phyloP scores from a whole-genome alignment of 306 rosid species.

The Alnus glutinosa region DNA sequence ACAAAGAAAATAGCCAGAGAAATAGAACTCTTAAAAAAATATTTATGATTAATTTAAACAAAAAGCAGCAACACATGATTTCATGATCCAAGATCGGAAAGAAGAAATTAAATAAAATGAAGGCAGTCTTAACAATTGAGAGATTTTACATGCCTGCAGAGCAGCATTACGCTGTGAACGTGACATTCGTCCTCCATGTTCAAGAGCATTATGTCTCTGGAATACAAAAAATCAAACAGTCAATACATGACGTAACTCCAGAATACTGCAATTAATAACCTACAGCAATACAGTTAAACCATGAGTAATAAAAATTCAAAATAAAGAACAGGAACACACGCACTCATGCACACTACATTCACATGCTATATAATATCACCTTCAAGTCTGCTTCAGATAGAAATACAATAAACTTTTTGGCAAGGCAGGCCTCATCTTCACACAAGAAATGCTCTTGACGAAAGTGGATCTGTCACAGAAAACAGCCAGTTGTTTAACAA shows the following conservation, averaged over 20 bases:
- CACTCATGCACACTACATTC: constrained; percentile 2
- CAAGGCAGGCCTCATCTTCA: constrained; percentile 93
- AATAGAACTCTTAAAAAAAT: neutral
- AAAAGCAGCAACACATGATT: neutral
- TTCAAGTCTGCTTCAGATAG: constrained; percentile 87
- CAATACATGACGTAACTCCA: constrained; percentile 22
- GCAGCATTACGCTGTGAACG: constrained; percentile 96
- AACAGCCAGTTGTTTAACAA: constrained; percentile 21
- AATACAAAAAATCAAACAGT: constrained; percentile 24
- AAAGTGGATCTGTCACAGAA: constrained; percentile 71
- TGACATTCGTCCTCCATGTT: constrained; percentile 96
- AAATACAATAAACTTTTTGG: constrained; percentile 84
- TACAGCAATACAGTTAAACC: neutral
- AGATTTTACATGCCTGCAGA: constrained; percentile 65
- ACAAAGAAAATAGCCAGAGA: neutral
- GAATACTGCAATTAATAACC: constrained; percentile 17
- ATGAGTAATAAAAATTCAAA: constrained; percentile 9
- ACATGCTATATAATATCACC: constrained; percentile 50
- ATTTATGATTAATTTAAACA: neutral
- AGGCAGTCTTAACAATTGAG: neutral
- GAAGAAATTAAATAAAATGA: neutral
- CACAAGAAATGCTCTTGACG: constrained; percentile 89
- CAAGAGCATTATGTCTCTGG: constrained; percentile 83
- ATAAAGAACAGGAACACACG: constrained; percentile 9
- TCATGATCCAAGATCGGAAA: constrained; percentile 5